Evolutionary conservation across 2,329 filamentous ascomycete genomes (phyloP), one percentile per base, ranked within the genome.

Genomic region (Fusarium vanettenii): DNA sequence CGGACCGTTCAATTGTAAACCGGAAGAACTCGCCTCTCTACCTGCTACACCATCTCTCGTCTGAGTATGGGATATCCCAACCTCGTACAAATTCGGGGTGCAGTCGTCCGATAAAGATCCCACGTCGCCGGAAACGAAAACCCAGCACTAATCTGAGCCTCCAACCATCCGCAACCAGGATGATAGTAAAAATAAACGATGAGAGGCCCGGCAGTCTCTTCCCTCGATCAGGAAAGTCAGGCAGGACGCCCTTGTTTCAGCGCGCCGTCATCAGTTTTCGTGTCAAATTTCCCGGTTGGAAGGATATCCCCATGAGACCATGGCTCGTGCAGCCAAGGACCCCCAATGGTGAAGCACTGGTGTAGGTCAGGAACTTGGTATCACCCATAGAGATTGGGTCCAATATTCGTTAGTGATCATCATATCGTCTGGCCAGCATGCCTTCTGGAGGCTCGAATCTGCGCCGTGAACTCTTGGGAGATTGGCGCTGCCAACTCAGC

Each of bases 291-390:
- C 65, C 65, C 64, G 55, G 52, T 62, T 29, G 39, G 39, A 37
- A 48, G 31, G 52, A 43, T 43, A 43, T 43, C n/a, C 41, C 22
- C 50, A 57, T 67, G 65, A 22, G 20, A 8, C 31, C 50, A 37
- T 65, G 72, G 72, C 72, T 75, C 69, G 73, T 71, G 73, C 69
- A 64, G 48, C 20, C 20, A 16, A 45, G 43, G 60, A 5, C 29
- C 52, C 60, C 20, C 41, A 14, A 76, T 77, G 75, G 73, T 78
- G 75, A 78, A 63, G 76, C 71, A 73, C 33, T 73, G 70, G 73
- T 64, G 62, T 59, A 52, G 59, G 57, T 48, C 45, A 43, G 55
- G 20, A 31, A 67, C 56, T 45, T 66, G 60, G 67, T 60, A 57
- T 37, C 22, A 60, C 18, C 43, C 48, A 65, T 55, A 59, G 35